Evolutionary conservation across 2,329 filamentous ascomycete species (phyloP).

Genomic region (Ophiocordyceps unilateralis): DNA sequence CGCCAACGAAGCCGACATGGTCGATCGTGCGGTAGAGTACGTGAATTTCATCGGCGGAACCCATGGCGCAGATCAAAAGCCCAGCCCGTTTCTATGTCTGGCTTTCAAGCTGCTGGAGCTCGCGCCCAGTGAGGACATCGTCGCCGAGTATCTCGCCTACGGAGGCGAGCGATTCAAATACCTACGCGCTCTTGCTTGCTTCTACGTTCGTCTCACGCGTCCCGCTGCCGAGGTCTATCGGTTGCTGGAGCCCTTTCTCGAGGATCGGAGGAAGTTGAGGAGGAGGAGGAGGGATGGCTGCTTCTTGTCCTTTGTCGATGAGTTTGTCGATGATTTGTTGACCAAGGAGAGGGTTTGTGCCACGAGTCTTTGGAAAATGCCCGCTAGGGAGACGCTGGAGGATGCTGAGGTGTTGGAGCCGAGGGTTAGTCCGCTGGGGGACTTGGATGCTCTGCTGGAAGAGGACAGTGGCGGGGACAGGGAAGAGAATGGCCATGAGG

Average conservation of each 20-base stretch:
- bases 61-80: constrained; percentile 67
- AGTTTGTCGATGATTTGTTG: constrained; percentile 84
- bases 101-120: constrained; percentile 90
- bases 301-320: constrained; percentile 64
- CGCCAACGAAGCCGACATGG: constrained; percentile 66
- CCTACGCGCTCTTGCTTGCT: constrained; percentile 71
- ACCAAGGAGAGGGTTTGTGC: constrained; percentile 80
- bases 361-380: constrained; percentile 85
- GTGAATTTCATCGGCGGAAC: constrained; percentile 77
- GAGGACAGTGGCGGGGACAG: constrained; percentile 32
- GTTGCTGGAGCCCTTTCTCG: constrained; percentile 65
- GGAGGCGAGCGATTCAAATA: constrained; percentile 72
- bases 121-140: constrained; percentile 58
- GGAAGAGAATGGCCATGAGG: constrained; percentile 9
- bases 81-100: constrained; percentile 83
- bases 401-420: constrained; percentile 80
- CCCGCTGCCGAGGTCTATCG: constrained; percentile 64
- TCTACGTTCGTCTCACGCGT: constrained; percentile 84
- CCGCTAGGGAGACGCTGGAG: constrained; percentile 64
- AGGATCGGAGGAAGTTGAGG: constrained; percentile 70
- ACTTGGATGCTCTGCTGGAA: constrained; percentile 54
- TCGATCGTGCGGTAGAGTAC: constrained; percentile 75
- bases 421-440: constrained; percentile 65
- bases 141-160: constrained; percentile 63
- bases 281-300: constrained; percentile 52